Base-by-base conservation (phyloP, 352 stramenopile species). In the Plasmopara halstedii region DNA sequence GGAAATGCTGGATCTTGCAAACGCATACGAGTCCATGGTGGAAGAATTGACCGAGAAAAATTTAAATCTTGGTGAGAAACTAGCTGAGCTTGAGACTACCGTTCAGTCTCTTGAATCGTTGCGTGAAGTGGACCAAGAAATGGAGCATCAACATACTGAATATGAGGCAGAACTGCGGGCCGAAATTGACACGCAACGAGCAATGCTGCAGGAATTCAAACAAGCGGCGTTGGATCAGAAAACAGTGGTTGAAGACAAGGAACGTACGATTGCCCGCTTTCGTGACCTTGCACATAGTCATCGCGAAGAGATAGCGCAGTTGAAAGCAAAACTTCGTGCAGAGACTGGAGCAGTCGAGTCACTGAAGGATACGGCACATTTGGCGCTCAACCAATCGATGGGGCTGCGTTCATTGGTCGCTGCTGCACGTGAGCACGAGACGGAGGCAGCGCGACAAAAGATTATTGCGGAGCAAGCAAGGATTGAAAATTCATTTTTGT, bases 1-100 rank as follows among this genome's bases (percentile, higher is more conserved):
- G 49, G 81, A 91, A 40, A 70, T 90, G 46, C 56, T 95, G 5
- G 83, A 95, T 47, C 59, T 91, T 25, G 83, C 83, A 2, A 90
- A 85, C 23, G 83, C 78, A 0, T 95, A 95, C 46, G 83, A 95
- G 44, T 73, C 63, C 18, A 93, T 95, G 82, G 80, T 95, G 17
- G 81, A 95, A 66, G 68, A 88, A 32, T 57, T 95, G 13, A 92
- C 83, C 0, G 83, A 95, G 42, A 95, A 92, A 47, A 95, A 95
- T 27, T 29, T 95, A 40, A 84, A 67, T 6, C 58, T 95, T 1
- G 82, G 80, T 5, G 83, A 95, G 11, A 84, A 85, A 46, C 58
- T 92, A 2, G 80, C 81, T 0, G 83, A 93, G 25, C 40, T 93
- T 11, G 74, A 87, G 43, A 68, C 70, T 10, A 82, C 71, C 0